A percentile compares a stretch with the other conserved stretches of the same genome.
Evolutionary conservation across 1,284 basidiomycete species (phyloP).

Genomic region (Marasmius tenuissimus): DNA sequence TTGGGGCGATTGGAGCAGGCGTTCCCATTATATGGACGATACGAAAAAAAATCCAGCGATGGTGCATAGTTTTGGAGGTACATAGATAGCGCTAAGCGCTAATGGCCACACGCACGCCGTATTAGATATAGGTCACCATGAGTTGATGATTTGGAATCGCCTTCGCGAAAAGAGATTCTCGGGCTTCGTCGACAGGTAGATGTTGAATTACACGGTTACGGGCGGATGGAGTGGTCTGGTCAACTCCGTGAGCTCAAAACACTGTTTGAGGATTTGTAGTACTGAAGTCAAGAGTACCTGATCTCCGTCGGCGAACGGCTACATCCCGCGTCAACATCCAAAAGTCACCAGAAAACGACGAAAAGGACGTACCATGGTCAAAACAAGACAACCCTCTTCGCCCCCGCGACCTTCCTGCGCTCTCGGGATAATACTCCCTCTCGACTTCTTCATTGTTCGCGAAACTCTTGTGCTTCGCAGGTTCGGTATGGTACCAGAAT

Average conservation of each 20-base stretch:
- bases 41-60: no score
- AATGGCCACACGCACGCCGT: constrained; percentile 55
- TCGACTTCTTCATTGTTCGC: constrained; percentile 43
- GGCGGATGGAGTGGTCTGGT: constrained; percentile 51
- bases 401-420: constrained; percentile 47
- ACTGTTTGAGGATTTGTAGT: constrained; percentile 52
- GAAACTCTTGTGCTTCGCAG: constrained; percentile 27
- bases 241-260: constrained; percentile 46
- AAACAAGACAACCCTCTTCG: constrained; percentile 52
- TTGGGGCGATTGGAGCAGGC: no score
- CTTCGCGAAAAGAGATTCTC: constrained; percentile 34
- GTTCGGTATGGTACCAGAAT: constrained; percentile 39
- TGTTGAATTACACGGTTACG: constrained; percentile 51
- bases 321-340: neutral
- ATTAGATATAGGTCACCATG: constrained; percentile 62
- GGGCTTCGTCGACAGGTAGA: constrained; percentile 46
- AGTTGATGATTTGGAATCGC: constrained; percentile 64
- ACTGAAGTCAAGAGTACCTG: constrained; percentile 35
- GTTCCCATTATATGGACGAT: no score
- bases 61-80: no score
- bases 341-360: neutral
- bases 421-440: constrained; percentile 52
- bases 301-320: constrained; percentile 48
- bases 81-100: constrained; percentile 56
- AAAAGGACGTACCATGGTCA: constrained; percentile 46